Percentiles rank a stretch among this genome's conserved stretches.
These are phyloP conservation scores for Pelargonium fulgidum DNA, from an alignment of 441 rosid species.

Conservation along the genomic window DNA sequence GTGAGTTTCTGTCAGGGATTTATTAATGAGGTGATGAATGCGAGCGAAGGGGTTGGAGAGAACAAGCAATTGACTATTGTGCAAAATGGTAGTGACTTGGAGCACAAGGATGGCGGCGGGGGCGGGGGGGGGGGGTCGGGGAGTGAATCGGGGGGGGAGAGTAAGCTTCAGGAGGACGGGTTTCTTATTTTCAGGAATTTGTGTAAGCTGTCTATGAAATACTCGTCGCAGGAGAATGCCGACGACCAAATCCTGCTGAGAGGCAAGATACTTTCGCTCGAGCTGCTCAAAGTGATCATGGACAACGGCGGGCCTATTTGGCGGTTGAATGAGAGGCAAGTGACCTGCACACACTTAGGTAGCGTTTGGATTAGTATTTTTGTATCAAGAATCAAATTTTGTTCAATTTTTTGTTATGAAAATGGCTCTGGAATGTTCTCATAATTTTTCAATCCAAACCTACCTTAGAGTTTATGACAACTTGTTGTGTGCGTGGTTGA, in stretches of 20 bases:
- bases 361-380: too few relatives aligned
- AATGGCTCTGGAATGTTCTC: too few relatives aligned
- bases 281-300: constrained; percentile 76
- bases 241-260: constrained; percentile 91
- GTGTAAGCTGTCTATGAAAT: constrained; percentile 89
- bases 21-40: constrained; percentile 56
- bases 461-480: too few relatives aligned
- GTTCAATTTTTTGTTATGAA: too few relatives aligned
- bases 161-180: constrained; percentile 83
- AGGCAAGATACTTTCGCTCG: constrained; percentile 81
- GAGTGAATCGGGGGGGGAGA: constrained; percentile 23
- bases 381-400: too few relatives aligned
- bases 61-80: constrained; percentile 19
- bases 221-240: constrained; percentile 73
- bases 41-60: constrained; percentile 46
- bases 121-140: constrained; percentile 10
- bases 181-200: constrained; percentile 74
- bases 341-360: constrained; percentile 10
- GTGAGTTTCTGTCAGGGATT: constrained; percentile 68
- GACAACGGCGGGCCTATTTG: constrained; percentile 77
- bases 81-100: constrained; percentile 34
- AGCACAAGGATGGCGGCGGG: constrained; percentile 21
- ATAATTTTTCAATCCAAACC: too few relatives aligned
- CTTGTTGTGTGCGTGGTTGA: not conserved
- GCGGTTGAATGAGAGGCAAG: constrained; percentile 80